phyloP scores from a whole-genome alignment of 2,329 filamentous ascomycete genomes.

The Fusarium verrucosum region DNA sequence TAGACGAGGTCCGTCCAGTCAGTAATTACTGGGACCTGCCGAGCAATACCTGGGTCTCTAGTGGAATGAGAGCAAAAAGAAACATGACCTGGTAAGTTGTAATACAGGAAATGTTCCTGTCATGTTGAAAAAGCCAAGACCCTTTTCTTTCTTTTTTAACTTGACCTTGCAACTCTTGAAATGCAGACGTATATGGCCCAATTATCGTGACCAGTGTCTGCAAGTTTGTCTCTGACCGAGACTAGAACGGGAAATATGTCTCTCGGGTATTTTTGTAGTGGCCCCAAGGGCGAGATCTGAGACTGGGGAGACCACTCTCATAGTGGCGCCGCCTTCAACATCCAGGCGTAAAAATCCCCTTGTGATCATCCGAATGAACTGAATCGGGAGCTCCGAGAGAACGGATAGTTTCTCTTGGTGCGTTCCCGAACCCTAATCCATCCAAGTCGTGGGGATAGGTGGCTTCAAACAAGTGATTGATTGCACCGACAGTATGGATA shows the following conservation, averaged over 20 bases:
- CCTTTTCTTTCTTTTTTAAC: background rate
- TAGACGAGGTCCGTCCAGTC: background rate
- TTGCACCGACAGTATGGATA: background rate
- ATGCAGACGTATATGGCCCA: background rate
- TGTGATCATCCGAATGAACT: background rate
- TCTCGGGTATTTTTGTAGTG: slow-evolving; percentile 36
- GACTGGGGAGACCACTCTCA: slow-evolving; percentile 23
- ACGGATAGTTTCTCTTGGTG: background rate
- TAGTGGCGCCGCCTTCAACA: slow-evolving; percentile 22
- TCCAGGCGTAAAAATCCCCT: background rate
- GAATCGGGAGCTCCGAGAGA: background rate
- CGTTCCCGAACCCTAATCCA: background rate
- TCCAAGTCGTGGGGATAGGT: background rate
- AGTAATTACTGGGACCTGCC: background rate
- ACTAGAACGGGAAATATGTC: slow-evolving; percentile 23
- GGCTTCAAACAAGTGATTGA: background rate
- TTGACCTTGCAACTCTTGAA: background rate
- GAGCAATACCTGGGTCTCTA: background rate
- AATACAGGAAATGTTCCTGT: too few relatives aligned
- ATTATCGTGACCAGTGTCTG: background rate
- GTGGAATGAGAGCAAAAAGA: background rate
- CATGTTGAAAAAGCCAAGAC: background rate
- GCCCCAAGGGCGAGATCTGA: slow-evolving; percentile 30
- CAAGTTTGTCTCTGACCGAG: background rate
- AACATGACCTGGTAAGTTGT: slow-evolving; percentile 1